A percentile compares a stretch with the other conserved stretches of the same genome.
These are phyloP conservation scores for Colletotrichum viniferum DNA, from an alignment of 2,329 filamentous ascomycete genomes.

Conservation along the genomic window DNA sequence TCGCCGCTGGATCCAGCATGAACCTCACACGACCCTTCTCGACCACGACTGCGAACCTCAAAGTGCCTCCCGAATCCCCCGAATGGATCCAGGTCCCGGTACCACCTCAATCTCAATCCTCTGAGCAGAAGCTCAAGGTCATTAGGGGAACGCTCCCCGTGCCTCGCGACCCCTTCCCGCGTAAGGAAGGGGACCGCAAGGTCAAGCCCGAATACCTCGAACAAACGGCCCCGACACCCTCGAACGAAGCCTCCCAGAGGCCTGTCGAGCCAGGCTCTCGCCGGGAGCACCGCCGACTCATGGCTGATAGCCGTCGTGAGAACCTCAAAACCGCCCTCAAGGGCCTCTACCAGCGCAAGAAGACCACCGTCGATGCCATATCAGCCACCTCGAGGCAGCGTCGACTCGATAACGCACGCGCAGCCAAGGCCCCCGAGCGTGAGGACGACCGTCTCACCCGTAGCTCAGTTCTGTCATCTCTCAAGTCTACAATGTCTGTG, in stretches of 20 bases:
- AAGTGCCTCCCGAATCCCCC: constrained; percentile 78
- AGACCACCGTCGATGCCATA: constrained; percentile 41
- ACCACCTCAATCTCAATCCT: constrained; percentile 78
- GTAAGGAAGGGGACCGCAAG: constrained; percentile 63
- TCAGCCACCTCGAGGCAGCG: constrained; percentile 46
- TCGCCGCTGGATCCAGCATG: not conserved
- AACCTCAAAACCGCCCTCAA: constrained; percentile 75
- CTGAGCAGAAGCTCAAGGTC: constrained; percentile 47
- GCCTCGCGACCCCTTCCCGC: constrained; percentile 79
- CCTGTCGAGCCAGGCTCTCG: constrained; percentile 37
- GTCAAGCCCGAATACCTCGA: constrained; percentile 63
- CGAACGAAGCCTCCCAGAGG: constrained; percentile 37
- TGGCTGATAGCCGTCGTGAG: constrained; percentile 73
- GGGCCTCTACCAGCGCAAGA: constrained; percentile 72
- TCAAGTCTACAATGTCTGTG: constrained; percentile 52
- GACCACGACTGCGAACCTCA: constrained; percentile 30
- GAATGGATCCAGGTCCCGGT: constrained; percentile 83
- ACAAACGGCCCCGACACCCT: constrained; percentile 61
- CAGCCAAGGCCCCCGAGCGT: constrained; percentile 68
- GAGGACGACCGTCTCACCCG: constrained; percentile 80
- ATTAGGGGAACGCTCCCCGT: constrained; percentile 83
- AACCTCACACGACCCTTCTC: constrained; percentile 34
- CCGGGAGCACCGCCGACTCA: constrained; percentile 69
- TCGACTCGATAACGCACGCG: constrained; percentile 49
- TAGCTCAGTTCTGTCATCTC: constrained; percentile 63